Evolutionary conservation across 2,329 filamentous ascomycete genomes (phyloP), one percentile per base, ranked within the genome.

Genomic region (Epichloe festucae): DNA sequence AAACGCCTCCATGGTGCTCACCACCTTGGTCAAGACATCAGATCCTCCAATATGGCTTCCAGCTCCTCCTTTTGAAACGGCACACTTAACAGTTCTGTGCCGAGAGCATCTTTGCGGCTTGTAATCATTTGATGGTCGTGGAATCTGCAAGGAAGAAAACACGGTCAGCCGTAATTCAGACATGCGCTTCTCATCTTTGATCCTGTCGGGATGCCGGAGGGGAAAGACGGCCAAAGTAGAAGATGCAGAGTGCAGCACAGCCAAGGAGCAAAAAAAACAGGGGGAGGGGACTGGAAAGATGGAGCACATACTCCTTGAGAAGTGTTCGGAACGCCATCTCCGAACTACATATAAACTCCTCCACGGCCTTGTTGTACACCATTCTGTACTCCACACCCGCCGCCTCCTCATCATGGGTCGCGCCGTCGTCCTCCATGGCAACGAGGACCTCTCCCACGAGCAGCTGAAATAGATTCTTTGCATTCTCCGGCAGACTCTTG

Each of bases 71-170:
- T 85, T 43, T 84, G 76, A 62, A 97, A 89, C 0, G 93, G 93
- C 14, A 95, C 80, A 58, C 87, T 85, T 46, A 98, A 68, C 49
- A 93, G 72, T 65, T 97, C 93, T 2, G 85, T 90, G 3, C 93
- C 93, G 52, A 90, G 73, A 0, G 79, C 78, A 65, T 98, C 91
- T 63, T 91, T 91, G 55, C 83, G 81, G 55, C 87, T 94, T 51
- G 88, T 88, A 56, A 98, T 86, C 82, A 98, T 97, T 63, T 96
- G 89, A 71, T 98, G 93, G 62, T 98, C 93, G 64, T 96, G 89
- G 66, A 98, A 93, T 67, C 82, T 86, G 57, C 14, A 27, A 4
- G 10, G 21, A 27, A 11, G 14, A 48, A 23, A 38, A 48, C 31
- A n/a, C 5, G 52, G 50, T 52, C 14, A 48, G 34, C 50, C 64